Evolutionary conservation across 2,329 filamentous ascomycete genomes (phyloP).

Genomic region (Gaeumannomyces sp.): DNA sequence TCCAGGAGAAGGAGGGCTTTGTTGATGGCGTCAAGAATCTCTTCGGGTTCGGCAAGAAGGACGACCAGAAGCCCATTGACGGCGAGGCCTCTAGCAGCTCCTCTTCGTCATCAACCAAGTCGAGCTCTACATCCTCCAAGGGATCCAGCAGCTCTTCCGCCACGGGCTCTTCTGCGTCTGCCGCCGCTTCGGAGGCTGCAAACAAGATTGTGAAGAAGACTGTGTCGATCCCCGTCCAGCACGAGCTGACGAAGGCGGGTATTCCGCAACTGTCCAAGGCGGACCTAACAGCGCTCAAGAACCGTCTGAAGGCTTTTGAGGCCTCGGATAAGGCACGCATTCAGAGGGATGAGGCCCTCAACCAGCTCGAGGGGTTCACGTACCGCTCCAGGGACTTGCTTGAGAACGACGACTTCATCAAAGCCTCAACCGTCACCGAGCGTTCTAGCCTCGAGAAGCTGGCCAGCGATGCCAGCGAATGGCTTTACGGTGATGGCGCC

Average conservation of each 20-base stretch:
- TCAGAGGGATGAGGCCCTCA: constrained; percentile 78
- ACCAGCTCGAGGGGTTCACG: constrained; percentile 88
- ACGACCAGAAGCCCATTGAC: constrained; percentile 69
- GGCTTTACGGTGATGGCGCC: constrained; percentile 81
- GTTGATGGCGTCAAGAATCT: constrained; percentile 94
- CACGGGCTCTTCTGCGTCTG: constrained; percentile 19
- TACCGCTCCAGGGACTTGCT: constrained; percentile 83
- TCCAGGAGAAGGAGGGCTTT: constrained; percentile 66
- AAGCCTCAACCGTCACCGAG: constrained; percentile 62
- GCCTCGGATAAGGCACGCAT: constrained; percentile 72
- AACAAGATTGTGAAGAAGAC: constrained; percentile 53
- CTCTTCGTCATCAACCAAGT: constrained; percentile 24
- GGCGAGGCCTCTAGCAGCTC: constrained; percentile 37
- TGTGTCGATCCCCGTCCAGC: constrained; percentile 46
- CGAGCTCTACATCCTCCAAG: constrained; percentile 16
- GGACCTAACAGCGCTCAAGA: constrained; percentile 48
- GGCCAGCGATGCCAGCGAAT: constrained; percentile 68
- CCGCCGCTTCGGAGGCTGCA: constrained; percentile 41
- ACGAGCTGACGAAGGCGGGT: constrained; percentile 43
- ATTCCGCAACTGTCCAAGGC: constrained; percentile 41
- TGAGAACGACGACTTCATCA: constrained; percentile 67
- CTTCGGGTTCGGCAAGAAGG: constrained; percentile 89
- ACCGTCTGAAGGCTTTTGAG: constrained; percentile 78
- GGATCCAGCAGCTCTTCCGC: constrained; percentile 13
- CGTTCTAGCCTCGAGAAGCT: constrained; percentile 61